Evolutionary conservation across 1,284 basidiomycete species (phyloP), one percentile per base, ranked within the genome.

Genomic region (Ganoderma lucidum): DNA sequence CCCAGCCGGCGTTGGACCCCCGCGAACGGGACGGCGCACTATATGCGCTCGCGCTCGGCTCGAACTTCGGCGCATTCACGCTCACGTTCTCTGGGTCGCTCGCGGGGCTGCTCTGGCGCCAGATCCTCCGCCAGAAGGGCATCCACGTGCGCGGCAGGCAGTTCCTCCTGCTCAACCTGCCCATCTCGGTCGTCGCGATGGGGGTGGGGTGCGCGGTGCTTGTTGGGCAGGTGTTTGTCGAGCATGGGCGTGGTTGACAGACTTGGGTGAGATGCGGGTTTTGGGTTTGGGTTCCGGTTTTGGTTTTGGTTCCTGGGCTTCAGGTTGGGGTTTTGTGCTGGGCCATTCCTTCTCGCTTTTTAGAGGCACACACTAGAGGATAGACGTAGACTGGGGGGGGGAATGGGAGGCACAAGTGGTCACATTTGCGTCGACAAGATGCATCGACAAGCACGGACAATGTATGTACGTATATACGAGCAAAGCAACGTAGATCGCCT

Each of bases 1-100:
- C 63, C 44, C 10, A 51, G 5, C 23, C 63, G 15, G 17, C 60
- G 2, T 59, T 76, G 9, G 80, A 76, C 75, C 68, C 76, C 39
- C 76, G 79, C 68, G 75, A 81, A 45, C 71, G 77, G 28, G 80
- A 82, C 48, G 84, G 81, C 65, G 79, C 83, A 51, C 78, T 85
- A 55, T 91, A 88, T 77, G 83, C 92, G 3, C 85, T 94, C n/a
- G 93, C 93, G 0, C 80, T 94, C 14, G 94, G 94, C 0, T 93
- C 91, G 66, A 99, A 98, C 79, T 94, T 96, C 58, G 97, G 97
- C 8, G 97, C 97, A 1, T 93, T 97, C 75, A 94, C 92, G 66
- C 93, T 96, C 75, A 95, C 95, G 17, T 96, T 97, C 79, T 93
- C 93, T 1, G 95, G 95, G 0, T 96, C 94, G 70, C 86, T 99